These are phyloP conservation scores for Globisporangium cystogenes DNA, from an alignment of 352 stramenopile genomes.

Conservation along the genomic window DNA sequence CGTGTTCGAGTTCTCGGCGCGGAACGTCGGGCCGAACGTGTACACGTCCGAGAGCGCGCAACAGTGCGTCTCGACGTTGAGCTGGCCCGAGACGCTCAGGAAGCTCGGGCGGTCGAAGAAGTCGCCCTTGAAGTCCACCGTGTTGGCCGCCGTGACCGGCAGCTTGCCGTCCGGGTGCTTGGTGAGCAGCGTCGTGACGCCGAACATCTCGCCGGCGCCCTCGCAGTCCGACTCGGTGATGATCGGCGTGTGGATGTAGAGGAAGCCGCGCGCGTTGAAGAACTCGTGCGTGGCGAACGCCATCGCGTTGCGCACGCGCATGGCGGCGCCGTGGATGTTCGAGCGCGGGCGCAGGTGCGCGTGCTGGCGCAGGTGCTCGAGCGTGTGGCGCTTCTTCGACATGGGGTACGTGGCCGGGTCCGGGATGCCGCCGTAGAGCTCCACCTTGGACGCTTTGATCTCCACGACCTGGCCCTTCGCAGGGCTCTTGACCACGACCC, in stretches of 20 bases:
- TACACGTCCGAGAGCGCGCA: conserved; percentile 90
- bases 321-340: conserved; percentile 89
- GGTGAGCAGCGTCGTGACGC: conserved; percentile 89
- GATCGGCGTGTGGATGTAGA: conserved; percentile 95
- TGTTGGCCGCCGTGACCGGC: conserved; percentile 39
- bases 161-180: conserved; percentile 73
- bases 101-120: conserved; percentile 88
- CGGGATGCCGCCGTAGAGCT: conserved; percentile 82
- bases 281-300: conserved; percentile 92
- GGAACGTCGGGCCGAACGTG: conserved; percentile 99
- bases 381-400: conserved; percentile 90
- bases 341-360: conserved; percentile 91
- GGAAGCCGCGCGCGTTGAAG: conserved; percentile 90
- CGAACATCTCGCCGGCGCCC: conserved; percentile 97
- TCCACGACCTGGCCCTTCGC: conserved; percentile 92
- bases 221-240: conserved; percentile 98
- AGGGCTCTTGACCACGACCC: conserved; percentile 81
- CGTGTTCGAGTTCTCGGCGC: conserved; percentile 99
- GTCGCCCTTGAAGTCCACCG: conserved; percentile 89
- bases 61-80: conserved; percentile 95
- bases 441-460: conserved; percentile 84
- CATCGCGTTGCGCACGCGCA: conserved; percentile 92
- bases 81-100: conserved; percentile 96
- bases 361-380: conserved; percentile 91
- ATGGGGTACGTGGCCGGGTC: conserved; percentile 89